Conservation (phyloP, 1,284 basidiomycete genomes). For the Microbotryum lychnidis-dioicae region DNA sequence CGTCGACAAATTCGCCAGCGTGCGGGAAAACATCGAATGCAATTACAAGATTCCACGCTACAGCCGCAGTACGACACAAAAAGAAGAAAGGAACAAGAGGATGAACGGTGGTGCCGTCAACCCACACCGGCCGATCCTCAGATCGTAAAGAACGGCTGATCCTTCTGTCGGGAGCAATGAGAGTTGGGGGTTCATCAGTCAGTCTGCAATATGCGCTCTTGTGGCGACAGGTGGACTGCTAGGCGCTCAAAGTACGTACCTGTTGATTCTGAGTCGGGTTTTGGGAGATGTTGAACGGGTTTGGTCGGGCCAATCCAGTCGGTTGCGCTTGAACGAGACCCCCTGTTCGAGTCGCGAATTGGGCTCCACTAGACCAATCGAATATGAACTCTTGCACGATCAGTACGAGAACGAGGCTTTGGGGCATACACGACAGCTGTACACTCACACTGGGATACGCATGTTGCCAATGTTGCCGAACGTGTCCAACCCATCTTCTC, state of each 20-base stretch:
- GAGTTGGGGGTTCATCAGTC: background rate
- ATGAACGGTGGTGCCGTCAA: no score
- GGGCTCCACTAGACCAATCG: conserved; percentile 3
- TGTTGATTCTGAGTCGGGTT: no score
- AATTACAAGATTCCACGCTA: no score
- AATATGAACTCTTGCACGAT: background rate
- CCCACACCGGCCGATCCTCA: background rate
- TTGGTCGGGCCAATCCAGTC: conserved; percentile 25
- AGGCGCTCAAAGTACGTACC: no score
- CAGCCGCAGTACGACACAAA: no score
- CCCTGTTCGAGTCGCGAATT: conserved; percentile 8
- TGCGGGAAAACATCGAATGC: no score
- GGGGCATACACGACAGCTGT: background rate
- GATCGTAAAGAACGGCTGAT: conserved; percentile 22
- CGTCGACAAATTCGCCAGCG: no score
- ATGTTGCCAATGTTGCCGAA: conserved; percentile 80
- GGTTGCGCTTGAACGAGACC: conserved; percentile 9
- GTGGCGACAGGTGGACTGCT: background rate
- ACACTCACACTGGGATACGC: conserved; percentile 42
- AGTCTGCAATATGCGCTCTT: conserved; percentile 10
- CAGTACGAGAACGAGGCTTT: background rate
- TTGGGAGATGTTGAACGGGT: conserved; percentile 14
- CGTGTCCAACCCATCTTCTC: conserved; percentile 81
- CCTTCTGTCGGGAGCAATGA: background rate
- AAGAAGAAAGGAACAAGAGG: no score